Conservation (phyloP, 306 rosid genomes). For the Cajanus cajan region DNA sequence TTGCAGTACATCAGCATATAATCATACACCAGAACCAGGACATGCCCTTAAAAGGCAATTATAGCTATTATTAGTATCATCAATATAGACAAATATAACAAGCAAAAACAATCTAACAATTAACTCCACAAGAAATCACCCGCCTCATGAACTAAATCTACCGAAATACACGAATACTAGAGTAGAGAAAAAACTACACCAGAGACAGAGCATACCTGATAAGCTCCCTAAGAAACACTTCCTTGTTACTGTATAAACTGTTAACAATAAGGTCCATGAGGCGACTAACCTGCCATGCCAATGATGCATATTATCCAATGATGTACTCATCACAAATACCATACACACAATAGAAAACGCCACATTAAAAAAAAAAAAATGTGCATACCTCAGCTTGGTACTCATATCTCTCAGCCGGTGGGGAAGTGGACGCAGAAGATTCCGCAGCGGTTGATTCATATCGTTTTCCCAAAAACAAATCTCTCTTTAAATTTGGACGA, state of each 20-base stretch:
- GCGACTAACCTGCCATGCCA: constrained; percentile 84
- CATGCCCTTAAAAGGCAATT: neutral
- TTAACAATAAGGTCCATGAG: constrained; percentile 98
- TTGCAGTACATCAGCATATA: neutral
- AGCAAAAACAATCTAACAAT: neutral
- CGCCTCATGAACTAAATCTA: neutral
- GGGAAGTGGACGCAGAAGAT: constrained; percentile 57
- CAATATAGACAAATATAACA: neutral
- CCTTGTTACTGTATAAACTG: constrained; percentile 96
- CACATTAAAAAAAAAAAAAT: neutral
- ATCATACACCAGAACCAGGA: neutral
- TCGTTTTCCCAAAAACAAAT: constrained; percentile 49
- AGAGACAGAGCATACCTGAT: constrained; percentile 54
- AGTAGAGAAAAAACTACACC: neutral
- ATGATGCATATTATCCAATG: constrained; percentile 7
- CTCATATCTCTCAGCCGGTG: constrained; percentile 69
- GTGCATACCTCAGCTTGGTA: constrained; percentile 89
- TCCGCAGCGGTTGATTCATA: constrained; percentile 78
- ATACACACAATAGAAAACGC: neutral
- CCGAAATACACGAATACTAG: neutral
- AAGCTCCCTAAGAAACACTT: constrained; percentile 95
- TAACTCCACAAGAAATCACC: neutral
- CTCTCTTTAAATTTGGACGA: constrained; percentile 34
- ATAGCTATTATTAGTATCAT: neutral
- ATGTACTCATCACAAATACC: neutral